Evolutionary conservation across 164 flowering plant genomes (phyloP), one percentile per base, ranked within the genome.

Genomic region (Macadamia tetraphylla): DNA sequence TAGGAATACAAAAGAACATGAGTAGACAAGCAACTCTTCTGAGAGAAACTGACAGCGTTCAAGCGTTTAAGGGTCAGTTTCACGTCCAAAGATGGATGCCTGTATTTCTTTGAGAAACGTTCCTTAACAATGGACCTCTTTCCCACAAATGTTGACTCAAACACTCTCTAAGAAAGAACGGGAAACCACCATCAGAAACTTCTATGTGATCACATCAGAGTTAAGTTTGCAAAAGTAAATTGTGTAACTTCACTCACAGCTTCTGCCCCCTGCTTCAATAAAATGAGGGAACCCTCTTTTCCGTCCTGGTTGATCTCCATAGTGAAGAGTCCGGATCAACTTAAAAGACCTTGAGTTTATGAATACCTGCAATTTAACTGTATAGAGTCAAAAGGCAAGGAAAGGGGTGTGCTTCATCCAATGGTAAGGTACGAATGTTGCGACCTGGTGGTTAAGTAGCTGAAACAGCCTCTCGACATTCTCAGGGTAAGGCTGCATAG

Each of bases 261-360:
- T 81, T 94, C 97, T 68, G 97, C 98, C 31, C 98, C 98, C 81
- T 94, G 97, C 87, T 91, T 94, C 51, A 91, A 31, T 66, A 91
- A 71, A 77, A 85, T 35, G 59, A 83, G 82, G 53, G 86, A 78
- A 49, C 81, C 78, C 43, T 84, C 84, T 29, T 74, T 73, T 48
- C 44, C 79, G 67, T 82, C 83, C 30, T 69, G 67, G 60, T 80
- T 68, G 17, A 63, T 71, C 65, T 81, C 85, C 88, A 84, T 85
- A 60, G 14, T 15, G 14, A 46, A 56, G 60, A 65, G 7, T 57
- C 67, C 11, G 9, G 23, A n/a, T 17, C 52, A n/a, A 30, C 9
- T 65, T 17, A 15, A 29, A 6, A 51, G 3, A 6, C 40, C 40
- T 11, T 44, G 46, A 15, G 42, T 29, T 13, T 48, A 52, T 14